These are phyloP conservation scores for Pseudotulostoma volvatum DNA, from an alignment of 495 filamentous ascomycete species.

Conservation along the genomic window DNA sequence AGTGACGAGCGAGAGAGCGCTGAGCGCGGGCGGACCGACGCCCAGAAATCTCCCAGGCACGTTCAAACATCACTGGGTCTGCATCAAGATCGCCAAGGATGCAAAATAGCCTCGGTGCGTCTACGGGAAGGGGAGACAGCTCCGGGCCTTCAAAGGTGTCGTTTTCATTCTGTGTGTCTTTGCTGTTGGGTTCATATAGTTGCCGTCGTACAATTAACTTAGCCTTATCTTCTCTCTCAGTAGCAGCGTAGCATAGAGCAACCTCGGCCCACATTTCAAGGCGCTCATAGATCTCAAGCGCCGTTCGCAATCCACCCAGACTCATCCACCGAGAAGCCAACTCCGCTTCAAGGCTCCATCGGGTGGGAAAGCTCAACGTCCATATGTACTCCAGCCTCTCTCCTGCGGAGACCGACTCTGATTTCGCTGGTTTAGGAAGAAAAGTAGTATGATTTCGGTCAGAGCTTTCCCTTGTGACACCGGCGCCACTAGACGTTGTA, in stretches of 20 bases:
- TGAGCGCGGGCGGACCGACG: slow-evolving; percentile 73
- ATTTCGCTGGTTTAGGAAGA: slow-evolving; percentile 57
- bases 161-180: slow-evolving; percentile 25
- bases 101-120: slow-evolving; percentile 81
- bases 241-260: slow-evolving; percentile 71
- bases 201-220: slow-evolving; percentile 55
- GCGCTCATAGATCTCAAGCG: slow-evolving; percentile 90
- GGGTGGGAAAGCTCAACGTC: slow-evolving; percentile 60
- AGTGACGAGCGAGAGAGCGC: slow-evolving; percentile 65
- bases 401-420: slow-evolving; percentile 58
- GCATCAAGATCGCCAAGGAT: slow-evolving; percentile 84
- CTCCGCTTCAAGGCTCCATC: slow-evolving; percentile 90
- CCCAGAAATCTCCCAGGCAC: slow-evolving; percentile 76
- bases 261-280: slow-evolving; percentile 92
- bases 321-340: slow-evolving; percentile 79
- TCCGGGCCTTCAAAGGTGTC: slow-evolving; percentile 44
- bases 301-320: slow-evolving; percentile 72
- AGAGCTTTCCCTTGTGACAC: slow-evolving; percentile 1
- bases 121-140: slow-evolving; percentile 50
- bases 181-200: slow-evolving; percentile 47
- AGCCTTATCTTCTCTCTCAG: slow-evolving; percentile 73
- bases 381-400: slow-evolving; percentile 73
- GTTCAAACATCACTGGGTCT: slow-evolving; percentile 55
- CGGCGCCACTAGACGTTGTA: slow-evolving; percentile 33
- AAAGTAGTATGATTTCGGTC: slow-evolving; percentile 51